Percentiles rank a stretch among this genome's conserved stretches.
Conservation (phyloP, 768 basidiomycete genomes). For the Auricularia cornea region DNA sequence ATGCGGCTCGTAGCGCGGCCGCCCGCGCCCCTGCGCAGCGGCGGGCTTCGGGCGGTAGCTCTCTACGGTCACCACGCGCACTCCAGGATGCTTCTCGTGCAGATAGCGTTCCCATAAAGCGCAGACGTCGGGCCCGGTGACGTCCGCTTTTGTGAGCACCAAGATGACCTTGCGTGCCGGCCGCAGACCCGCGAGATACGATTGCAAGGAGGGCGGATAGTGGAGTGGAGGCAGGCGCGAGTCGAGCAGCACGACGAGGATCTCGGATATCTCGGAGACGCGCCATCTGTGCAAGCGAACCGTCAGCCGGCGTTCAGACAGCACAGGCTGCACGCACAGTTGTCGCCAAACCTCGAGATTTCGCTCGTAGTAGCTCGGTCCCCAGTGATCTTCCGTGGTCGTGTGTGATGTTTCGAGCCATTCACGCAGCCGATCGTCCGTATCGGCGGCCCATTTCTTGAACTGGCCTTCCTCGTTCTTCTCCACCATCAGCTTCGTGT, state of each 20-base stretch:
- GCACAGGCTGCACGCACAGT: slow-evolving; percentile 42
- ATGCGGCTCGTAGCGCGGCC: slow-evolving; percentile 47
- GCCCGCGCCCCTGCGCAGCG: slow-evolving; percentile 34
- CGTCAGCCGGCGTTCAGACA: slow-evolving; percentile 1
- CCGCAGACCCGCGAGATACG: slow-evolving; percentile 40
- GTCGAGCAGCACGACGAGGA: slow-evolving; percentile 81
- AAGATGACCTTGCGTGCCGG: slow-evolving; percentile 48
- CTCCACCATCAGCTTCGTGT: slow-evolving; percentile 85
- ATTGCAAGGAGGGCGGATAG: slow-evolving; percentile 68
- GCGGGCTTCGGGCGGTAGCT: slow-evolving; percentile 50
- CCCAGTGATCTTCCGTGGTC: slow-evolving; percentile 1
- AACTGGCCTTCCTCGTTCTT: slow-evolving; percentile 82
- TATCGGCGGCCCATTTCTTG: slow-evolving; percentile 65
- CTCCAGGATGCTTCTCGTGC: slow-evolving; percentile 39
- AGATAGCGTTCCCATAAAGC: slow-evolving; percentile 61
- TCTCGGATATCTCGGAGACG: slow-evolving; percentile 84
- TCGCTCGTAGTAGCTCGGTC: slow-evolving; percentile 72
- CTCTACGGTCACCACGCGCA: slow-evolving; percentile 66
- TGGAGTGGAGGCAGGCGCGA: slow-evolving; percentile 85
- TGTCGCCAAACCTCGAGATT: slow-evolving; percentile 95
- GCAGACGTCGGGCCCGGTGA: slow-evolving; percentile 58
- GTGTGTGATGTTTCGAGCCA: slow-evolving; percentile 33
- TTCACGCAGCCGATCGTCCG: slow-evolving; percentile 44
- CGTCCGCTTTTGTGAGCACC: slow-evolving; percentile 83
- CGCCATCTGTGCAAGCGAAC: slow-evolving; percentile 58